Conservation (phyloP, 1,284 basidiomycete genomes). For the Sporisorium graminicola region DNA sequence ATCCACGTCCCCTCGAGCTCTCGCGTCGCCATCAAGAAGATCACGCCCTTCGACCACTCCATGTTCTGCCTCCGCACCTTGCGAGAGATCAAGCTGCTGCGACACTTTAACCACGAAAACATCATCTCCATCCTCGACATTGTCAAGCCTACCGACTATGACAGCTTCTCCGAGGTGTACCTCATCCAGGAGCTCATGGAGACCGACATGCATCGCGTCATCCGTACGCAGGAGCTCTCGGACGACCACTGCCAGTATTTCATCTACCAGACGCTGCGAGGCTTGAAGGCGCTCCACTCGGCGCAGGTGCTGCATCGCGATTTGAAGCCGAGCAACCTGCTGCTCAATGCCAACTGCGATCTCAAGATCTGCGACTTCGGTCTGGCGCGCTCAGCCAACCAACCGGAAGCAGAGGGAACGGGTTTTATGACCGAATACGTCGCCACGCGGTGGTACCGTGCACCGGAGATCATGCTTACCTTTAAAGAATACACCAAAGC, state of each 20-base stretch:
- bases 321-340: constrained; percentile 66
- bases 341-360: constrained; percentile 68
- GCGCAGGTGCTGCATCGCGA: constrained; percentile 68
- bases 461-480: constrained; percentile 69
- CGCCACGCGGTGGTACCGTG: constrained; percentile 68
- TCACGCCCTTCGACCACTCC: constrained; percentile 68
- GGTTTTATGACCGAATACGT: constrained; percentile 70
- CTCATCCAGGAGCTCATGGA: constrained; percentile 75
- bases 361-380: constrained; percentile 70
- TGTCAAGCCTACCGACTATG: constrained; percentile 73
- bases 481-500: constrained; percentile 70
- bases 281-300: constrained; percentile 68
- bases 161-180: constrained; percentile 94
- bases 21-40: constrained; percentile 71
- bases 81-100: constrained; percentile 68
- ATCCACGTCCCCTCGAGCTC: constrained; percentile 67
- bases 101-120: constrained; percentile 68
- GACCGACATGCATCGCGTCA: constrained; percentile 69
- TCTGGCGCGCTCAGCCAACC: constrained; percentile 66
- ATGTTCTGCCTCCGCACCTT: constrained; percentile 69
- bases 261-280: constrained; percentile 79
- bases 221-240: constrained; percentile 69
- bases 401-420: constrained; percentile 66
- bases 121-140: constrained; percentile 65
- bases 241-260: constrained; percentile 95